Evolutionary conservation across 2,329 filamentous ascomycete species (phyloP), one percentile per base, ranked within the genome.

Genomic region (Neurospora sp.): DNA sequence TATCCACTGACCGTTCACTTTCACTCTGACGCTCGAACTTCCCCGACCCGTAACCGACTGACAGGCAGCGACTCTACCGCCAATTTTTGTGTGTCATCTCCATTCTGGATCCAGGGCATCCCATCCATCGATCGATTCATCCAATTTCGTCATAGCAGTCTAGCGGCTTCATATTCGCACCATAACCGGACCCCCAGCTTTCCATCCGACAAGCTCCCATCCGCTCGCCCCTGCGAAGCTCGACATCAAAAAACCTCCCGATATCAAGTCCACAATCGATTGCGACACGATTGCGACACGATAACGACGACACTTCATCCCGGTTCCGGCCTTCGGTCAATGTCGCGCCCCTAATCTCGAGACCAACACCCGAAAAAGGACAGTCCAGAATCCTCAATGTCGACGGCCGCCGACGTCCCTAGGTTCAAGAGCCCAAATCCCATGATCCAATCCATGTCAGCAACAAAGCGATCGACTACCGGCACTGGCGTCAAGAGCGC

Each of bases 401-500:
- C 52, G 52, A 62, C 52, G 9, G 52, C 52, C 28, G 52, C 52
- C 52, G 52, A 62, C 28, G 52, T 62, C 23, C 52, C 52, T 9
- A 62, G 28, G 52, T 62, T 62, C 52, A 62, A 62, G 52, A 33
- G 52, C 23, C 52, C 52, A 36, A 62, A 36, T 36, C 52, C 52
- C 28, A 62, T 62, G 1, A 36, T 36, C 28, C 52, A 62, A 36
- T 66, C 68, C 15, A 71, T 40, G 69, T 39, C 36, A 69, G 71
- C 68, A 70, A 73, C 66, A 68, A 67, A 42, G 67, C 68, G 69
- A 68, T 68, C 43, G 66, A 67, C 62, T 69, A 69, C 72, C 69
- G 28, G 52, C 28, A 62, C 78, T 19, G 68, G 67, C 40, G 62
- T 84, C 70, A 80, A 80, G 68, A 81, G 79, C 73, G 79, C 86